These are phyloP conservation scores for Pyrrhoderma lamaoense DNA, from an alignment of 1,284 basidiomycete species.

Conservation along the genomic window DNA sequence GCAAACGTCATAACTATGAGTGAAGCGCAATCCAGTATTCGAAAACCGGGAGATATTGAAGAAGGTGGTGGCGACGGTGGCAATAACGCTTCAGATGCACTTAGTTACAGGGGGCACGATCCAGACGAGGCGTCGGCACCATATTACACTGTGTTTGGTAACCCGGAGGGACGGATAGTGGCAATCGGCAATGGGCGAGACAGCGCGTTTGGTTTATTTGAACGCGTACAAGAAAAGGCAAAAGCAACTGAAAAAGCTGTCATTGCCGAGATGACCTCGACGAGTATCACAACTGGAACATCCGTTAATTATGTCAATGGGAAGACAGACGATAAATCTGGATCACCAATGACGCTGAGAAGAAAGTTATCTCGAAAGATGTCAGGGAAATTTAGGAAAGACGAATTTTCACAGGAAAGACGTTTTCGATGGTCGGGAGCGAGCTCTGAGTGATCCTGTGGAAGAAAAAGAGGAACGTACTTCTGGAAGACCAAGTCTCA, in stretches of 20 bases:
- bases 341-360: slow-evolving; percentile 15
- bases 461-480: not conserved
- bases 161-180: slow-evolving; percentile 36
- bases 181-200: slow-evolving; percentile 39
- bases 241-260: slow-evolving; percentile 13
- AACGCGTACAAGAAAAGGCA: slow-evolving; percentile 7
- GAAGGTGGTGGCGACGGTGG: slow-evolving; percentile 21
- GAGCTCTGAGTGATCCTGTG: not conserved
- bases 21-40: too few species aligned
- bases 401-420: slow-evolving; percentile 19
- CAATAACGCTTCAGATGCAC: slow-evolving; percentile 9
- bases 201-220: slow-evolving; percentile 21
- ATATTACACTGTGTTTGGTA: slow-evolving; percentile 49
- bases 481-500: slow-evolving; percentile 28
- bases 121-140: slow-evolving; percentile 25
- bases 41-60: too few species aligned
- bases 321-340: not conserved
- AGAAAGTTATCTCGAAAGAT: slow-evolving; percentile 40
- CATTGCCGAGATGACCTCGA: slow-evolving; percentile 10
- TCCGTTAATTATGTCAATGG: not conserved
- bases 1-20: not conserved
- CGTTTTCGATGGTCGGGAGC: not conserved
- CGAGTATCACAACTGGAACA: slow-evolving; percentile 5
- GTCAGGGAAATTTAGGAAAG: slow-evolving; percentile 38
- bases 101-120: slow-evolving; percentile 7